These are phyloP conservation scores for Beauveria rudraprayagi DNA, from an alignment of 2,329 filamentous ascomycete species.

Conservation along the genomic window DNA sequence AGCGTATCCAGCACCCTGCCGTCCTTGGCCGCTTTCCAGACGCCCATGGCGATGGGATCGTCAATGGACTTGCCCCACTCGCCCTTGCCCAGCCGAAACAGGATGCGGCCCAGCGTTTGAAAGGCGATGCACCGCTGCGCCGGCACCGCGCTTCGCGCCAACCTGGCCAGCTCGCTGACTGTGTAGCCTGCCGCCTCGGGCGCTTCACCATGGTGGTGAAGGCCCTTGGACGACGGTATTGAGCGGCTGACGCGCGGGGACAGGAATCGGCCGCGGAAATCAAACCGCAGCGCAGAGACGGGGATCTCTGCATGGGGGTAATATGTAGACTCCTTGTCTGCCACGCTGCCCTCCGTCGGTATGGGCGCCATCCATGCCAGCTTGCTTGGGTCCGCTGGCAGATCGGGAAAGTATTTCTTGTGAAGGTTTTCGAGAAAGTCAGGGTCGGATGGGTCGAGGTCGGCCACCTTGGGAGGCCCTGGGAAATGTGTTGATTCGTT, in stretches of 20 bases:
- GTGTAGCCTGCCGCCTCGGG: slow-evolving; percentile 95
- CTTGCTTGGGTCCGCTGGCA: slow-evolving; percentile 75
- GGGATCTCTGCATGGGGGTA: slow-evolving; percentile 69
- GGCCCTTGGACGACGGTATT: slow-evolving; percentile 68
- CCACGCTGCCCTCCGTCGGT: slow-evolving; percentile 54
- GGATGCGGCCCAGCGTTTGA: slow-evolving; percentile 77
- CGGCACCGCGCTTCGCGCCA: slow-evolving; percentile 74
- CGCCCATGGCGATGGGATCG: slow-evolving; percentile 59
- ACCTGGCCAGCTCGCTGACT: slow-evolving; percentile 71
- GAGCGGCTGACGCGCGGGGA: slow-evolving; percentile 66
- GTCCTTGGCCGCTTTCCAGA: slow-evolving; percentile 76
- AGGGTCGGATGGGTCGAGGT: slow-evolving; percentile 75
- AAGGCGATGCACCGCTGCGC: slow-evolving; percentile 87
- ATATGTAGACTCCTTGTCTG: slow-evolving; percentile 68
- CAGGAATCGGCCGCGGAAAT: slow-evolving; percentile 74
- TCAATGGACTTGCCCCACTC: slow-evolving; percentile 54
- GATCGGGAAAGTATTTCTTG: slow-evolving; percentile 84
- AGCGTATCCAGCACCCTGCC: slow-evolving; percentile 70
- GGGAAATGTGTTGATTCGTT: slow-evolving; percentile 54
- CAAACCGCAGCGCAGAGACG: slow-evolving; percentile 75
- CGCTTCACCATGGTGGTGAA: slow-evolving; percentile 90
- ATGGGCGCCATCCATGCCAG: slow-evolving; percentile 84
- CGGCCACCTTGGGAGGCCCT: slow-evolving; percentile 44
- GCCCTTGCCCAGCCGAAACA: slow-evolving; percentile 73
- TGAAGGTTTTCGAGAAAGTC: slow-evolving; percentile 80